Evolutionary conservation across 2,329 filamentous ascomycete genomes (phyloP).

Genomic region (Xylariaceae sp.): DNA sequence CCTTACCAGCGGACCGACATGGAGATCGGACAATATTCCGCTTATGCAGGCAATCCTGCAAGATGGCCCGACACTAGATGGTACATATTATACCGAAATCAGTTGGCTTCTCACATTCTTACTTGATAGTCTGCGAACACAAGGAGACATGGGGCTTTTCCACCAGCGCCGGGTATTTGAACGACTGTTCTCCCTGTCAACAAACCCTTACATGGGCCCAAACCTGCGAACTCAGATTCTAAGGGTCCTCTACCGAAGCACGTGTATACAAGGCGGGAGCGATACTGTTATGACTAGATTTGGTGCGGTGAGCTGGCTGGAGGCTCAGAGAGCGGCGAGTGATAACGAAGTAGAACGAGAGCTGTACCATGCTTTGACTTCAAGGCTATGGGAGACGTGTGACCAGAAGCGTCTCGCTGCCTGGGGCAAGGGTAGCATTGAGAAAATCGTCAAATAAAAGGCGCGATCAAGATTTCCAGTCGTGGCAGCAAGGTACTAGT

Average conservation of each 20-base stretch:
- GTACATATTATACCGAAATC: conserved; percentile 30
- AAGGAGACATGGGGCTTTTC: conserved; percentile 28
- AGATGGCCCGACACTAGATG: conserved; percentile 39
- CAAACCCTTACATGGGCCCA: conserved; percentile 27
- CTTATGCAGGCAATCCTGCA: conserved; percentile 61
- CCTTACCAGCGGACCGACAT: conserved; percentile 71
- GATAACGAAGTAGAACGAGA: conserved; percentile 19
- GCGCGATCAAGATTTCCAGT: too few relatives aligned
- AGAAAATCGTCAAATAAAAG: too few relatives aligned
- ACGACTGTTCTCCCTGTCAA: conserved; percentile 39
- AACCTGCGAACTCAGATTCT: conserved; percentile 27
- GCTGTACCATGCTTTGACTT: conserved; percentile 26
- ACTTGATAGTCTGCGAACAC: conserved; percentile 27
- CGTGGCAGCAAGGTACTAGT: too few relatives aligned
- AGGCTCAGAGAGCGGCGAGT: conserved; percentile 23
- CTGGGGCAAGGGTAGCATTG: conserved; percentile 30
- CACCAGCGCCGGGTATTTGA: conserved; percentile 46
- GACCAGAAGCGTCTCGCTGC: conserved; percentile 28
- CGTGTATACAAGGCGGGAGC: conserved; percentile 29
- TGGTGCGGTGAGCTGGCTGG: conserved; percentile 28
- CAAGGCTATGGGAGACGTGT: conserved; percentile 29
- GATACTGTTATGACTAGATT: conserved; percentile 33
- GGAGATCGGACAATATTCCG: conserved; percentile 70
- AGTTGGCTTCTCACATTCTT: conserved; percentile 32
- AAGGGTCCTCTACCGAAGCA: conserved; percentile 27